phyloP scores from a whole-genome alignment of 176 grass and related monocot species.

The Lolium rigidum region DNA sequence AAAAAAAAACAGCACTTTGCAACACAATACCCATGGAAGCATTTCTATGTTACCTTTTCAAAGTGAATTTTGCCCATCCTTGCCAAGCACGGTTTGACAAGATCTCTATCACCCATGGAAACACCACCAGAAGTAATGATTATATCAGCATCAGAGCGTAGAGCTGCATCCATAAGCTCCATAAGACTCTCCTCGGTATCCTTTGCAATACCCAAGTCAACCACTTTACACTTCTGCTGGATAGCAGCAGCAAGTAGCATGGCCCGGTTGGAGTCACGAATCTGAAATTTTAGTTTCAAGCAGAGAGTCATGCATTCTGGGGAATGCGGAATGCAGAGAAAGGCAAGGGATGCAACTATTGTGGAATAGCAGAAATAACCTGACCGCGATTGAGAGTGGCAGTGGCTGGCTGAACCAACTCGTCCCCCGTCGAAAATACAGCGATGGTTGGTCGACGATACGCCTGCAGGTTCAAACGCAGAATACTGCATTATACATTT shows the following conservation, averaged over 20 bases:
- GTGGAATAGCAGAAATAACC: conserved; percentile 57
- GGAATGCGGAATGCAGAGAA: conserved; percentile 1
- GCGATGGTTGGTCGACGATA: conserved; percentile 71
- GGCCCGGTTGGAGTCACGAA: conserved; percentile 91
- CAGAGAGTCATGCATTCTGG: conserved; percentile 7
- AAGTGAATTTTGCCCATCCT: conserved; percentile 88
- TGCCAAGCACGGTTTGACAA: conserved; percentile 89
- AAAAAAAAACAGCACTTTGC: not conserved
- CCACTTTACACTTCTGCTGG: conserved; percentile 80
- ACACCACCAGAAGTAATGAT: conserved; percentile 92
- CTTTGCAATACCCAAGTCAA: conserved; percentile 88
- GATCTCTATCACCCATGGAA: conserved; percentile 97
- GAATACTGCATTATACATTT: not conserved
- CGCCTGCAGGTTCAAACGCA: conserved; percentile 53
- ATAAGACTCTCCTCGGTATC: conserved; percentile 84
- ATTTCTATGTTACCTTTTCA: conserved; percentile 73
- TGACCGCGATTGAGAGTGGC: conserved; percentile 76
- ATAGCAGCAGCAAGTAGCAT: conserved; percentile 85
- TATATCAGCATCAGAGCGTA: conserved; percentile 74
- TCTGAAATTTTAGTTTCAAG: conserved; percentile 58
- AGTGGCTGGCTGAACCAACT: conserved; percentile 76
- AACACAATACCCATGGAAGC: not conserved
- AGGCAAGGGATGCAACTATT: not conserved
- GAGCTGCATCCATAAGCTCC: conserved; percentile 68
- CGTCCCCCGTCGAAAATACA: conserved; percentile 92